These are phyloP conservation scores for Tausonia pullulans DNA, from an alignment of 1,284 basidiomycete genomes.

Conservation along the genomic window DNA sequence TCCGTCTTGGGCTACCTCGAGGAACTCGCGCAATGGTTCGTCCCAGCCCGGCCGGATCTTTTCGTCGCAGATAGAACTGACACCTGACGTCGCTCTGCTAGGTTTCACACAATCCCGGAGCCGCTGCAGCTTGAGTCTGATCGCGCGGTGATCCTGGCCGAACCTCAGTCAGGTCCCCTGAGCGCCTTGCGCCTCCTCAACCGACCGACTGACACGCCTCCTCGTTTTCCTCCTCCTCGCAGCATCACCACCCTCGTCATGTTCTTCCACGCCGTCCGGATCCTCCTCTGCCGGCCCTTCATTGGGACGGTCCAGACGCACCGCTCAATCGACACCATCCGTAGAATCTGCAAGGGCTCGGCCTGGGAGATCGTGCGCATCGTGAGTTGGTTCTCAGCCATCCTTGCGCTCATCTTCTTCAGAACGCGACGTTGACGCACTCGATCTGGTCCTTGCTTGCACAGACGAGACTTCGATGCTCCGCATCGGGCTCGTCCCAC, in stretches of 20 bases:
- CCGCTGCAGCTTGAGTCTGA: not conserved
- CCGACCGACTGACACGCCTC: not conserved
- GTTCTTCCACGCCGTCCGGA: constrained; percentile 1
- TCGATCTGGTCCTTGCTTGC: too few species aligned
- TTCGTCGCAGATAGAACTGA: too few species aligned
- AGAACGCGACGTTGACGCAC: too few species aligned
- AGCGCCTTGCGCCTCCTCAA: not conserved
- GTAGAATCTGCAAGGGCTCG: not conserved
- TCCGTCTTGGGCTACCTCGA: not conserved
- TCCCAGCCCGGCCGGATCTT: too few species aligned
- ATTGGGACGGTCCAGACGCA: not conserved
- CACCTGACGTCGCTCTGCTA: not conserved
- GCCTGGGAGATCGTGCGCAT: not conserved
- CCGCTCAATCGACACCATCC: not conserved
- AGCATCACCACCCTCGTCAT: not conserved
- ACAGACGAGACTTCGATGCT: not conserved
- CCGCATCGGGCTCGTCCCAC: not conserved
- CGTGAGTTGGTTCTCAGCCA: not conserved
- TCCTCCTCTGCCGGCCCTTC: not conserved
- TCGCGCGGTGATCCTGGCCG: not conserved
- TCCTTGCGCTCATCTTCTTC: not conserved
- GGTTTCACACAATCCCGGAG: not conserved
- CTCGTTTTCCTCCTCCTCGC: not conserved
- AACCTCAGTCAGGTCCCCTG: not conserved
- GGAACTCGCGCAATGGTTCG: not conserved